These are phyloP conservation scores for Trichothecium sympodiale DNA, from an alignment of 2,329 filamentous ascomycete genomes.

Conservation along the genomic window DNA sequence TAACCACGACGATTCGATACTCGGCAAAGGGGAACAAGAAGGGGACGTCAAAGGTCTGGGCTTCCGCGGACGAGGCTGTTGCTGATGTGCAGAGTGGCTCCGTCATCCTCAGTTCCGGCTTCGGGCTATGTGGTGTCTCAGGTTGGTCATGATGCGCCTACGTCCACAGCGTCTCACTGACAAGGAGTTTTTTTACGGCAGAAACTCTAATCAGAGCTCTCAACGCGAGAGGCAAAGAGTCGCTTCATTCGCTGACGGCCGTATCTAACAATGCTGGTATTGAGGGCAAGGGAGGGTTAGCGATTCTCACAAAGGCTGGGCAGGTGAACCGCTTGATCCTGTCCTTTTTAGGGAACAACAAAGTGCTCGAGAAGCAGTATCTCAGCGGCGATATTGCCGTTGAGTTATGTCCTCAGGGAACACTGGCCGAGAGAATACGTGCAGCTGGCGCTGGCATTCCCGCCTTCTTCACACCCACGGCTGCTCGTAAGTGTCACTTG, in stretches of 20 bases:
- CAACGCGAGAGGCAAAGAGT: conserved; percentile 44
- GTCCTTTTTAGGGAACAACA: conserved; percentile 70
- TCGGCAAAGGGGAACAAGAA: conserved; percentile 7
- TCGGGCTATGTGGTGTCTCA: conserved; percentile 68
- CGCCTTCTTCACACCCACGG: conserved; percentile 72
- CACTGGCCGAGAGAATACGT: conserved; percentile 59
- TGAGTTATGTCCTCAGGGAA: conserved; percentile 68
- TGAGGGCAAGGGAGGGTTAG: conserved; percentile 56
- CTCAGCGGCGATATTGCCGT: conserved; percentile 60
- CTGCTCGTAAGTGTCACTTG: conserved; percentile 37
- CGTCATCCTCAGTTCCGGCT: conserved; percentile 65
- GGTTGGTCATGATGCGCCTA: conserved; percentile 26
- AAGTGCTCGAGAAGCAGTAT: conserved; percentile 63
- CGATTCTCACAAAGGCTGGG: conserved; percentile 55
- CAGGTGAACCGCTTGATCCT: conserved; percentile 63
- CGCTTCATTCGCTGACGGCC: conserved; percentile 58
- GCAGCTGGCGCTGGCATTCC: conserved; percentile 68
- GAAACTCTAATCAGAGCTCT: conserved; percentile 66
- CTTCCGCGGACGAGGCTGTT: conserved; percentile 56
- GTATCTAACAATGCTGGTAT: conserved; percentile 75
- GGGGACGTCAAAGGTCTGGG: conserved; percentile 34
- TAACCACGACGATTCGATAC: too few relatives aligned
- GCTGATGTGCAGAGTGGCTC: conserved; percentile 60
- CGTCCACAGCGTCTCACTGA: too few relatives aligned
- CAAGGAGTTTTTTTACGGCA: conserved; percentile 15